Evolutionary conservation across 441 rosid genomes (phyloP), one percentile per base, ranked within the genome.

Genomic region (Gossypium laxum): DNA sequence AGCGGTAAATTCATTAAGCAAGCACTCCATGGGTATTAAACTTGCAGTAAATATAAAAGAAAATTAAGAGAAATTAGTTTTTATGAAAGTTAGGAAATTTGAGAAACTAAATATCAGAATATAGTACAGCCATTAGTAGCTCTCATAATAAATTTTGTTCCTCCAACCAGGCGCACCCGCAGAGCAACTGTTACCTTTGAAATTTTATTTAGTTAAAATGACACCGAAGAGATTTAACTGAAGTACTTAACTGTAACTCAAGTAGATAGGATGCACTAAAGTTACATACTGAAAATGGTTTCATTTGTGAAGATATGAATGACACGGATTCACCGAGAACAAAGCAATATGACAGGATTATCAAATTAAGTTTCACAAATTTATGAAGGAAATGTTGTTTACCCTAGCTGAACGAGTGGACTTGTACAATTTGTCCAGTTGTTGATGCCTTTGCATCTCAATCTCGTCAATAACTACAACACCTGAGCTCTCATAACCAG

Each of bases 391-490:
- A 72, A 71, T 7, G 30, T 69, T 22, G 63, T 6, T 64, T 76
- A 91, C 97, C 94, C 86, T 91, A 12, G 84, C 91, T 3, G 91
- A 74, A 57, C 97, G 96, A 74, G 98, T 90, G 50, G 88, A 78
- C 50, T 87, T 82, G 82, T 93, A 89, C 66, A 91, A 84, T 67
- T 93, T 93, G 64, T 93, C 96, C 48, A 93, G 83, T 67, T 91
- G 93, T 12, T 89, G 94, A 84, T 93, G 98, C 55, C 96, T 88
- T 72, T 91, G 96, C 96, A 91, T 73, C 85, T 91, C 98, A 1
- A 89, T 78, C 83, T 89, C 97, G 70, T 93, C 98, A 69, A 88
- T 88, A 69, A 91, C 93, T 85, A 91, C 61, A 10, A 85, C 91
- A 80, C 80, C 91, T 0, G 98, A 89, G 81, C 91, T 87, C 62